Evolutionary conservation across 768 basidiomycete species (phyloP).

Genomic region (Kwoniella dendrophila): DNA sequence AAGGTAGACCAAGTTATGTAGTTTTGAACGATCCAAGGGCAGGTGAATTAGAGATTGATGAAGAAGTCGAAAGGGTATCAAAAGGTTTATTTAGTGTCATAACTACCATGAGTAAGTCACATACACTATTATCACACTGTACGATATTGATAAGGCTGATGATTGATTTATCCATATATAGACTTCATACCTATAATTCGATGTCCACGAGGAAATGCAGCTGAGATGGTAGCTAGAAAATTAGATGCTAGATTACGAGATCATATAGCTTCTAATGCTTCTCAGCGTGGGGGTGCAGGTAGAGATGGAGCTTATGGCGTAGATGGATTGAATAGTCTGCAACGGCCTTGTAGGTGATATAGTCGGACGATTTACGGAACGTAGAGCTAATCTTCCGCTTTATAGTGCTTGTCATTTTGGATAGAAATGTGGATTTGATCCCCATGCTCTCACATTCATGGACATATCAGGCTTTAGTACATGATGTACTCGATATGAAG

Average conservation of each 20-base stretch:
- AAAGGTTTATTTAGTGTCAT: constrained; percentile 88
- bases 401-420: constrained; percentile 85
- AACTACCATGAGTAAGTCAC: constrained; percentile 72
- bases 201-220: constrained; percentile 91
- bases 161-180: constrained; percentile 56
- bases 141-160: not conserved
- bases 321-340: constrained; percentile 79
- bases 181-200: constrained; percentile 94
- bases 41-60: constrained; percentile 85
- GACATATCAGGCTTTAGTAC: constrained; percentile 98
- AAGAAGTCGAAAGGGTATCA: constrained; percentile 88
- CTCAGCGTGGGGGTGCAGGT: constrained; percentile 55
- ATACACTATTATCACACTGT: not conserved
- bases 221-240: constrained; percentile 98
- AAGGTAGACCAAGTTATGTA: constrained; percentile 66
- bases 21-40: constrained; percentile 89
- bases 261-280: constrained; percentile 63
- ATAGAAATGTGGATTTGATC: constrained; percentile 91
- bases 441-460: constrained; percentile 94
- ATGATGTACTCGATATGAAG: constrained; percentile 95
- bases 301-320: constrained; percentile 71
- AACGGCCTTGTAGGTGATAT: constrained; percentile 70
- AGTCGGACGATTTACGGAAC: not conserved
- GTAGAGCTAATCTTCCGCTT: constrained; percentile 3
- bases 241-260: constrained; percentile 90